phyloP scores from a whole-genome alignment of 139 green algal species.

The Auxenochlorella protothecoides region DNA sequence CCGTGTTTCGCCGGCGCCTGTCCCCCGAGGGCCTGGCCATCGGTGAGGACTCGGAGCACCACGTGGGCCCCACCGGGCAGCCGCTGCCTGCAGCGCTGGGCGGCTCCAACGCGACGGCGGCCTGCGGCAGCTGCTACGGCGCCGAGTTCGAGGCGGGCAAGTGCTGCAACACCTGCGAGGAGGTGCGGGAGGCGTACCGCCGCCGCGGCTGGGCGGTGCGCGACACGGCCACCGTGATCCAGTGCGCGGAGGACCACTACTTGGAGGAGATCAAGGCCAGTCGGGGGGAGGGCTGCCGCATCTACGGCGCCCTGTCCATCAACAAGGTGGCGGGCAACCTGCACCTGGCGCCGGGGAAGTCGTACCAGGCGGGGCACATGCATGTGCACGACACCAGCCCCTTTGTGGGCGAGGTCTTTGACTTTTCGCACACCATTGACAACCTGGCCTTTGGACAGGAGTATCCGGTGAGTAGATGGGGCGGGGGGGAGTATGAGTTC shows the following conservation, averaged over 20 bases:
- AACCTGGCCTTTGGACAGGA: constrained; percentile 62
- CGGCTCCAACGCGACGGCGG: not conserved
- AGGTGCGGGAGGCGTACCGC: constrained; percentile 72
- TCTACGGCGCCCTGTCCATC: constrained; percentile 79
- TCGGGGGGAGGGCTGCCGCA: constrained; percentile 82
- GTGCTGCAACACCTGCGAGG: constrained; percentile 93
- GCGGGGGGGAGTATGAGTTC: too few relatives aligned
- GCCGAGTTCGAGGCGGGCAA: constrained; percentile 52
- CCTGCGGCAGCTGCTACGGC: constrained; percentile 89
- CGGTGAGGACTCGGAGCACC: constrained; percentile 43
- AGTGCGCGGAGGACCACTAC: constrained; percentile 78
- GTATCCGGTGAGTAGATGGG: constrained; percentile 34
- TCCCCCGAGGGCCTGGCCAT: constrained; percentile 37
- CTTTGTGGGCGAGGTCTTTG: constrained; percentile 56
- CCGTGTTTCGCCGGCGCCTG: constrained; percentile 70
- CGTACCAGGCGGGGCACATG: constrained; percentile 78
- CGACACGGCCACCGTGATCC: constrained; percentile 50
- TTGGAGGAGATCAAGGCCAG: constrained; percentile 61
- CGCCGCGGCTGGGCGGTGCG: constrained; percentile 64
- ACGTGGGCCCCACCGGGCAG: constrained; percentile 4
- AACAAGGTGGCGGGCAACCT: constrained; percentile 92
- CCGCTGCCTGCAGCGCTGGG: not conserved
- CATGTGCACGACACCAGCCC: constrained; percentile 90
- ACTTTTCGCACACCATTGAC: constrained; percentile 82
- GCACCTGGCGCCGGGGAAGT: constrained; percentile 88